Conservation (phyloP, 2,329 filamentous ascomycete genomes). For the Alternaria burnsii region DNA sequence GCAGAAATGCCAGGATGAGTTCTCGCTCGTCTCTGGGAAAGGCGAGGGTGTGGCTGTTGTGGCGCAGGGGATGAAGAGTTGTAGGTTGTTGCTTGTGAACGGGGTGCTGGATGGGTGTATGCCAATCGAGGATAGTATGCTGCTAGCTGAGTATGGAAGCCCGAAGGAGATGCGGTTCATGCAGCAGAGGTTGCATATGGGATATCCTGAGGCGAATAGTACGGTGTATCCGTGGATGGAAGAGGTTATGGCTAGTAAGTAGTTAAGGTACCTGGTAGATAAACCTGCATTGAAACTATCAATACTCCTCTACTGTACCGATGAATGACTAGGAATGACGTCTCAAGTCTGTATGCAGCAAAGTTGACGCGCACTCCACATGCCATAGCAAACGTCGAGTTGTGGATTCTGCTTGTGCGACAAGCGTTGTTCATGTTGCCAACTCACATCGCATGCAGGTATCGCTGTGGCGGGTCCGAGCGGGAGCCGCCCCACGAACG, state of each 20-base stretch:
- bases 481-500: neutral
- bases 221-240: conserved; percentile 46
- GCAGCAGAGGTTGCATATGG: conserved; percentile 57
- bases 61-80: conserved; percentile 52
- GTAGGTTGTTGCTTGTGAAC: conserved; percentile 63
- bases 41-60: conserved; percentile 57
- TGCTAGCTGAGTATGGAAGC: conserved; percentile 61
- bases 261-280: too few relatives aligned
- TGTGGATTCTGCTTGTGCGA: too few relatives aligned
- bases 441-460: neutral
- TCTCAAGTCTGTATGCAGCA: too few relatives aligned
- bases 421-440: too few relatives aligned
- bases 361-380: too few relatives aligned
- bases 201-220: conserved; percentile 48
- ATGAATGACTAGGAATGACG: too few relatives aligned
- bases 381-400: too few relatives aligned
- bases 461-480: neutral
- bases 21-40: conserved; percentile 62
- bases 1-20: conserved; percentile 58
- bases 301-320: too few relatives aligned
- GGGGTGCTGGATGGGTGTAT: conserved; percentile 67
- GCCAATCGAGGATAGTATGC: conserved; percentile 66
- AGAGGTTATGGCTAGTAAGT: conserved; percentile 28
- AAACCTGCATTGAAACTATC: too few relatives aligned
- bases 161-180: conserved; percentile 62